Conservation (phyloP, 202 grass and related monocot species). For the Sporobolus alterniflorus region DNA sequence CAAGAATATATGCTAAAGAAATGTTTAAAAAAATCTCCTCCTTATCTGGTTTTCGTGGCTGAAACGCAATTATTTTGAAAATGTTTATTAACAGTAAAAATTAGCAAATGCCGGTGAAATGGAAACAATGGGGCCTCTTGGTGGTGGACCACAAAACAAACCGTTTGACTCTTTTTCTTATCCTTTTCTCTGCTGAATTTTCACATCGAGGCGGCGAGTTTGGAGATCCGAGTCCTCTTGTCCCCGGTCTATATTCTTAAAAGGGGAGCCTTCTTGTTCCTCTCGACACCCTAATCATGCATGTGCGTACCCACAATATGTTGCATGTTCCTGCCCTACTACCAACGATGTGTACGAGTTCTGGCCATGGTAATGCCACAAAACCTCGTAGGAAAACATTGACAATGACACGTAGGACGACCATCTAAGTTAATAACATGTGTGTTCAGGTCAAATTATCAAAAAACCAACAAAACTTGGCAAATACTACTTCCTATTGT, state of each 20-base stretch:
- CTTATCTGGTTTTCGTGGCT: background rate
- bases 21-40: background rate
- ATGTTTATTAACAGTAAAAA: too few relatives aligned
- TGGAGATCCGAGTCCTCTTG: conserved; percentile 26
- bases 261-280: background rate
- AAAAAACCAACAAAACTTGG: too few relatives aligned
- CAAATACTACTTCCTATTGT: too few relatives aligned
- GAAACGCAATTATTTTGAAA: background rate
- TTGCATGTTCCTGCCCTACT: background rate
- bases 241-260: background rate
- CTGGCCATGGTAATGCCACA: background rate
- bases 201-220: conserved; percentile 5
- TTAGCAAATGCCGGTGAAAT: too few relatives aligned
- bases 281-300: background rate
- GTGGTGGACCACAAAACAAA: background rate
- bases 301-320: background rate
- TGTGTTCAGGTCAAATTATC: too few relatives aligned
- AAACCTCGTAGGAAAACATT: background rate
- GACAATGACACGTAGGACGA: too few relatives aligned
- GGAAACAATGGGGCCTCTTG: too few relatives aligned
- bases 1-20: background rate
- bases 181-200: background rate
- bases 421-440: too few relatives aligned
- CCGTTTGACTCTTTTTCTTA: background rate
- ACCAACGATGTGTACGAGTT: too few relatives aligned